These are phyloP conservation scores for Trichophaea hybrida DNA, from an alignment of 2,329 filamentous ascomycete genomes.

Conservation along the genomic window DNA sequence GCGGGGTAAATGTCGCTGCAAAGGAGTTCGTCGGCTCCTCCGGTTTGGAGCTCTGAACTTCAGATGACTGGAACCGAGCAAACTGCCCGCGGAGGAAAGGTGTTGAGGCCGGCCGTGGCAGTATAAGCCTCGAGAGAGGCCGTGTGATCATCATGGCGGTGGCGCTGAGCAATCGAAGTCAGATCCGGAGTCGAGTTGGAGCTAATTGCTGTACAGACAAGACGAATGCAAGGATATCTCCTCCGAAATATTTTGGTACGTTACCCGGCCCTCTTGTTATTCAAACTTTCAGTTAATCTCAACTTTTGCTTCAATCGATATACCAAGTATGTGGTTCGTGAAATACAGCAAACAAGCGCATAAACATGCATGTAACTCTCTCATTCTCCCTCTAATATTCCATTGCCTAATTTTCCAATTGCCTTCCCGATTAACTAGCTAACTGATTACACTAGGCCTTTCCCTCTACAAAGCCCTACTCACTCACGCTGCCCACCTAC, in stretches of 20 bases:
- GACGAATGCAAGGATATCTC: no score
- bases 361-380: neutral
- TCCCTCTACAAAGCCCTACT: conserved; percentile 22
- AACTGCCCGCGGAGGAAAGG: neutral
- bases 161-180: neutral
- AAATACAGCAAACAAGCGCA: conserved; percentile 2
- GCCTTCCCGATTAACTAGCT: neutral
- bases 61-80: neutral
- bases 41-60: neutral
- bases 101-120: conserved; percentile 6
- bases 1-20: conserved; percentile 4
- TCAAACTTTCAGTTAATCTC: neutral
- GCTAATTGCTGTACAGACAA: no score
- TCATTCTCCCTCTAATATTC: neutral
- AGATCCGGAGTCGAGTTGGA: no score
- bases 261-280: neutral
- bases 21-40: neutral
- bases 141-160: conserved; percentile 11
- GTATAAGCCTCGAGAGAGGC: conserved; percentile 12
- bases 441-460: conserved; percentile 11
- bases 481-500: conserved; percentile 13
- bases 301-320: neutral
- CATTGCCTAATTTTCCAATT: neutral
- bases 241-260: neutral
- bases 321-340: neutral